Conservation (phyloP, 352 stramenopile species). For the Phytophthora pini region DNA sequence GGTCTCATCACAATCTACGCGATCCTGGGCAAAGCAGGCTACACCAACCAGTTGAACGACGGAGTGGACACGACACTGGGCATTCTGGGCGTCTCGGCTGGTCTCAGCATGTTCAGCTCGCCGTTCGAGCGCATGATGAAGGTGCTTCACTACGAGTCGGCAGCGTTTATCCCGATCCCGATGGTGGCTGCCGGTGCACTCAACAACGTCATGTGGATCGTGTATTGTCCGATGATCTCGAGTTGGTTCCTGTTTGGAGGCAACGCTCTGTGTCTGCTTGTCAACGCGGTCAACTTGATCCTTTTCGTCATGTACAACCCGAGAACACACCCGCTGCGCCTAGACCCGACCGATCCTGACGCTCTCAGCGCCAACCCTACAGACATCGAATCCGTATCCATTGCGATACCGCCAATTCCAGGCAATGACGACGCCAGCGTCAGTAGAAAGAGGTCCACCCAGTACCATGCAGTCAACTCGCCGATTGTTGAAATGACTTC, state of each 20-base stretch:
- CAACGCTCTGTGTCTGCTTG: conserved; percentile 39
- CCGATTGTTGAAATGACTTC: conserved; percentile 9
- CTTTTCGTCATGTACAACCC: conserved; percentile 42
- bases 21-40: conserved; percentile 24
- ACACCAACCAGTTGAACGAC: conserved; percentile 41
- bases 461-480: conserved; percentile 24
- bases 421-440: neutral
- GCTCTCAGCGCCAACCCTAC: neutral
- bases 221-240: conserved; percentile 41
- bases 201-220: conserved; percentile 48
- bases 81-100: conserved; percentile 34
- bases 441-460: conserved; percentile 14
- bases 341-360: conserved; percentile 14
- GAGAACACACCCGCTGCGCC: conserved; percentile 37
- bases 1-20: conserved; percentile 37
- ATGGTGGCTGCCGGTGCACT: conserved; percentile 34
- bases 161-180: conserved; percentile 44
- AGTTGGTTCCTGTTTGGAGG: conserved; percentile 45
- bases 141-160: conserved; percentile 43
- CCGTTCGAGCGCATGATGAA: conserved; percentile 44
- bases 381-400: neutral
- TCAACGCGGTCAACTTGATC: too few relatives aligned
- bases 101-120: conserved; percentile 42
- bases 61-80: conserved; percentile 36
- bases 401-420: conserved; percentile 20